Evolutionary conservation across 106 monocot genomes (phyloP).

Genomic region (Gastrodia elata): DNA sequence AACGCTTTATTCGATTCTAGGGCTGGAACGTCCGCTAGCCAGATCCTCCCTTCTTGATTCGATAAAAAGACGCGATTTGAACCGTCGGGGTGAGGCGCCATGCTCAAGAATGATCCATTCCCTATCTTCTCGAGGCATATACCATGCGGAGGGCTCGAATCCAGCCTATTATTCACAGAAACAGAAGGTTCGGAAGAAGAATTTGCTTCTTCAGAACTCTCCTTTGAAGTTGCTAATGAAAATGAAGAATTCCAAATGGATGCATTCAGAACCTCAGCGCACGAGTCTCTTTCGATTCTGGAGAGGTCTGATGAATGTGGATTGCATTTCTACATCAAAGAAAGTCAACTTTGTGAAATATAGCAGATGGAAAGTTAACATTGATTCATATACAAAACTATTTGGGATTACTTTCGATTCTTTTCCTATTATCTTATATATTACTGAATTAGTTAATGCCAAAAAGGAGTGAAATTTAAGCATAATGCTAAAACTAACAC

Average conservation of each 20-base stretch:
- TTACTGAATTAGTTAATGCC: too few species aligned
- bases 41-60: constrained; percentile 60
- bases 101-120: constrained; percentile 59
- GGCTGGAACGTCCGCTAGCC: constrained; percentile 67
- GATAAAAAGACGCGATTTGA: constrained; percentile 75
- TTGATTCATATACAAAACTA: too few species aligned
- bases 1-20: constrained; percentile 51
- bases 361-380: too few species aligned
- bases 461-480: too few species aligned
- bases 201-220: constrained; percentile 33
- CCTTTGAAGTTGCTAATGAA: constrained; percentile 31
- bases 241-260: constrained; percentile 61
- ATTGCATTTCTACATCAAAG: constrained; percentile 62
- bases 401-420: too few species aligned
- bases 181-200: constrained; percentile 63
- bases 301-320: constrained; percentile 63
- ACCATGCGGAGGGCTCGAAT: constrained; percentile 46
- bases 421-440: too few species aligned
- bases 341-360: too few species aligned
- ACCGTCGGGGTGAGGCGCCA: constrained; percentile 82
- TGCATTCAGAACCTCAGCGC: constrained; percentile 47
- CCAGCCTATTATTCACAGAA: constrained; percentile 30
- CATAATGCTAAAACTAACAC: too few species aligned
- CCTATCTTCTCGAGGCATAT: constrained; percentile 69
- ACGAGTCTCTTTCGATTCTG: constrained; percentile 33